Percentiles rank a stretch among this genome's conserved stretches.
Evolutionary conservation across 1,284 basidiomycete species (phyloP).

Genomic region (Austroboletus niveus): DNA sequence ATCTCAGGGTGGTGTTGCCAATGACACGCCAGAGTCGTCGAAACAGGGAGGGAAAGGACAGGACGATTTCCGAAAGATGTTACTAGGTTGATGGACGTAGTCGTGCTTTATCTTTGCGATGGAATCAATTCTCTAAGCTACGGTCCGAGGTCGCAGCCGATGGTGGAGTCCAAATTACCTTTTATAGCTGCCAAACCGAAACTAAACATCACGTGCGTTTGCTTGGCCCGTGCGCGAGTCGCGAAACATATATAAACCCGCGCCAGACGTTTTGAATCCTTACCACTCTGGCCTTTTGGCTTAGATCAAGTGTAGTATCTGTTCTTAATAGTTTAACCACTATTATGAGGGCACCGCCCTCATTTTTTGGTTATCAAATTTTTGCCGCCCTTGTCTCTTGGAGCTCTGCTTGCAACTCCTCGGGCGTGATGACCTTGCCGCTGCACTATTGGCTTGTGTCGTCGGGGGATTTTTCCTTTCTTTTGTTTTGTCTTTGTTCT

Average conservation of each 20-base stretch:
- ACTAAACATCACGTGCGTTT: background rate
- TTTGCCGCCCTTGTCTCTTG: conserved; percentile 28
- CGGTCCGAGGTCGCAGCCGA: too few relatives aligned
- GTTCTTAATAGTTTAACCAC: conserved; percentile 37
- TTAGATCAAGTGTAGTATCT: conserved; percentile 94
- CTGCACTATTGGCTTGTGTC: too few relatives aligned
- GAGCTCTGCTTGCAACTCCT: too few relatives aligned
- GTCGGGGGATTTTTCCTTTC: too few relatives aligned
- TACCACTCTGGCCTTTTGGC: conserved; percentile 93
- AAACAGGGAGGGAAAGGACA: conserved; percentile 42
- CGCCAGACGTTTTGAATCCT: conserved; percentile 24
- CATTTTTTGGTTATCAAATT: conserved; percentile 36
- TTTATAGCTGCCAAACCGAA: too few relatives aligned
- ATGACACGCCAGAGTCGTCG: conserved; percentile 12
- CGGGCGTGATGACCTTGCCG: too few relatives aligned
- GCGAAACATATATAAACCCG: too few relatives aligned
- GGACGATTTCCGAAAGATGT: conserved; percentile 80
- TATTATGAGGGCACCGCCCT: conserved; percentile 35
- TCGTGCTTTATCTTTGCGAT: too few relatives aligned
- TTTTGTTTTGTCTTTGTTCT: too few relatives aligned
- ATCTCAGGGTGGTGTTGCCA: conserved; percentile 17
- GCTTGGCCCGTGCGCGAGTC: too few relatives aligned
- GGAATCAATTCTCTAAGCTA: too few relatives aligned
- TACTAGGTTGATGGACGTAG: conserved; percentile 29
- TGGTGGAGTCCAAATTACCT: too few relatives aligned